Base-by-base conservation (phyloP, 306 rosid species). In the Cercis canadensis region DNA sequence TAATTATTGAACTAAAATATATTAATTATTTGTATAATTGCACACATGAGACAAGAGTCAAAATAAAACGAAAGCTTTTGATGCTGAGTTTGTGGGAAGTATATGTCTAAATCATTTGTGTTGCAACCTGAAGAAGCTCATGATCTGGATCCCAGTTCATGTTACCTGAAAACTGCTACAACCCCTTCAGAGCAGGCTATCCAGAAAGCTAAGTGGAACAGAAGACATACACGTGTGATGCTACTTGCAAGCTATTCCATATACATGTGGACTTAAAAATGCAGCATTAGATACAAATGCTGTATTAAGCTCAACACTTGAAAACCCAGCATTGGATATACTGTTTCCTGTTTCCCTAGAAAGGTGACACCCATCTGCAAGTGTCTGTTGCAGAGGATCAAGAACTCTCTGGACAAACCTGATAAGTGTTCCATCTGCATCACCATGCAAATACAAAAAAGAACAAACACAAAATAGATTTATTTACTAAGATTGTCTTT, bases 351-450 rank as follows among this genome's bases (percentile, higher is more conserved):
- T 89, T 65, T 85, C 85, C 65, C 95, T 73, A 34, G 90, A 84
- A 58, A 91, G 88, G 69, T 86, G 90, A 68, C 97, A 94, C 37
- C 95, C 95, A 74, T 89, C 99, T 51, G 82, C 46, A 44, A 89
- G 6, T 46, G 75, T 75, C 75, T 84, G 92, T 79, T 94, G 98
- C 52, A 86, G 73, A 44, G 96, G 95, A 82, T 91, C 88, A 58
- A 90, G 84, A 78, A 86, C 67, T 39, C 69, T 66, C 66, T 94
- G 96, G 6, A 87, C 5, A 31, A 86, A 81, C 61, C 84, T 84
- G 51, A 80, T 91, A 67, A 60, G 14, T 15, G 89, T 84, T 50
- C 98, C 96, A 61, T 90, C 95, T 90, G 82, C 60, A 79, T 12
- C 67, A 36, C 76, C 76, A 80, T 11, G 44, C 44, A 57, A 73